These are phyloP conservation scores for Juncus effusus DNA, from an alignment of 176 grass and related monocot genomes.

Conservation along the genomic window DNA sequence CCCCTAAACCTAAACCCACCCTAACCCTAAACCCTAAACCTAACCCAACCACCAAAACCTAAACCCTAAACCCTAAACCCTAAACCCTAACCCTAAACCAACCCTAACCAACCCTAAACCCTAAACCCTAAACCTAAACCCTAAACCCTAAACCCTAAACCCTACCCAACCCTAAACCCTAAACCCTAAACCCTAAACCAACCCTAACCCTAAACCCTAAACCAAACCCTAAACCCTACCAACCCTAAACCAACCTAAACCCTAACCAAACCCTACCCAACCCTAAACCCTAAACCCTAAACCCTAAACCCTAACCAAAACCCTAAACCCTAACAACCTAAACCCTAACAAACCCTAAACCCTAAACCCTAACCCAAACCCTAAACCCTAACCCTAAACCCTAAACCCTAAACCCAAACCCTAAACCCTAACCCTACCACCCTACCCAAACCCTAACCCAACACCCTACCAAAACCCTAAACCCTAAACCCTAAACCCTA, in stretches of 20 bases:
- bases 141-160: conserved; percentile 25
- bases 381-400: no score
- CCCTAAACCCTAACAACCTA: conserved; percentile 28
- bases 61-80: conserved; percentile 16
- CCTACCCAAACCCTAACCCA: conserved; percentile 36
- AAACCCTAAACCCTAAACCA: no score
- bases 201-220: no score
- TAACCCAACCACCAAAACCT: no score
- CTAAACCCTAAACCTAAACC: conserved; percentile 14
- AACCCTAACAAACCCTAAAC: conserved; percentile 34
- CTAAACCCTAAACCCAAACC: conserved; percentile 31
- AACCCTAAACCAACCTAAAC: no score
- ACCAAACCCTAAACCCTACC: no score
- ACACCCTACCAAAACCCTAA: conserved; percentile 33
- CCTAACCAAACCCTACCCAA: conserved; percentile 15
- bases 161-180: conserved; percentile 21
- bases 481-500: conserved; percentile 27
- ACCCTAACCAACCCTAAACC: conserved; percentile 11
- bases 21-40: conserved; percentile 22
- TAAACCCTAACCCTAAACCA: conserved; percentile 14
- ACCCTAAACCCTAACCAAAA: conserved; percentile 18
- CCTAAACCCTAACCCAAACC: conserved; percentile 30
- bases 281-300: conserved; percentile 24
- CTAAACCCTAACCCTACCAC: no score
- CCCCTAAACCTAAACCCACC: no score